These are phyloP conservation scores for Leavenworthia alabamica DNA, from an alignment of 345 rosid genomes.

Conservation along the genomic window DNA sequence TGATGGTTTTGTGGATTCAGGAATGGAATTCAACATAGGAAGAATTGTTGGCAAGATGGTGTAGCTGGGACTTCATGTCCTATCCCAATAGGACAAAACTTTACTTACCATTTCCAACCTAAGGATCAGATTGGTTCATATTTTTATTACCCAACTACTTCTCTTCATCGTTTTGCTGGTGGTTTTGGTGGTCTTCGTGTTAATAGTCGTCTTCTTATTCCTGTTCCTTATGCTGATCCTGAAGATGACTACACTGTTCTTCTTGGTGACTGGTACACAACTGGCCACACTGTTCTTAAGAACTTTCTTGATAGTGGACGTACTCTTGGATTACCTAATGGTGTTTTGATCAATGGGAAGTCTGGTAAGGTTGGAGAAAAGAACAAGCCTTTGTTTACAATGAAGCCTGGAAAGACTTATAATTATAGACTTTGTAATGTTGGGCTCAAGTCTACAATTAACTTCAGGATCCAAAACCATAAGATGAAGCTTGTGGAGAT, in stretches of 20 bases:
- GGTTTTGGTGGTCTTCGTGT: constrained; percentile 67
- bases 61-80: constrained; percentile 60
- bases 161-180: constrained; percentile 50
- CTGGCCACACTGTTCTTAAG: constrained; percentile 40
- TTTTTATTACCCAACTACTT: constrained; percentile 53
- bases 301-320: constrained; percentile 44
- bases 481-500: constrained; percentile 60
- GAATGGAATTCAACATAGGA: constrained; percentile 79
- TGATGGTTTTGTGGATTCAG: constrained; percentile 23
- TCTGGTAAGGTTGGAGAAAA: constrained; percentile 23
- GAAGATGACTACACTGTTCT: constrained; percentile 56
- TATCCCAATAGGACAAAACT: constrained; percentile 54
- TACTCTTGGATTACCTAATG: constrained; percentile 42
- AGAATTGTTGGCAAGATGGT: constrained; percentile 79
- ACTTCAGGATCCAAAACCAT: constrained; percentile 59
- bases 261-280: constrained; percentile 47
- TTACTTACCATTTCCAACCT: constrained; percentile 68
- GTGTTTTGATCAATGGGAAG: constrained; percentile 54
- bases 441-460: constrained; percentile 46
- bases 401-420: constrained; percentile 57
- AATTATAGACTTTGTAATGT: constrained; percentile 56
- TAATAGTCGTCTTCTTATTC: constrained; percentile 58
- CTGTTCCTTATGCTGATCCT: constrained; percentile 55
- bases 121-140: constrained; percentile 83
- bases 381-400: constrained; percentile 44